These are phyloP conservation scores for Moesziomyces parantarcticus DNA, from an alignment of 1,284 basidiomycete genomes.

Conservation along the genomic window DNA sequence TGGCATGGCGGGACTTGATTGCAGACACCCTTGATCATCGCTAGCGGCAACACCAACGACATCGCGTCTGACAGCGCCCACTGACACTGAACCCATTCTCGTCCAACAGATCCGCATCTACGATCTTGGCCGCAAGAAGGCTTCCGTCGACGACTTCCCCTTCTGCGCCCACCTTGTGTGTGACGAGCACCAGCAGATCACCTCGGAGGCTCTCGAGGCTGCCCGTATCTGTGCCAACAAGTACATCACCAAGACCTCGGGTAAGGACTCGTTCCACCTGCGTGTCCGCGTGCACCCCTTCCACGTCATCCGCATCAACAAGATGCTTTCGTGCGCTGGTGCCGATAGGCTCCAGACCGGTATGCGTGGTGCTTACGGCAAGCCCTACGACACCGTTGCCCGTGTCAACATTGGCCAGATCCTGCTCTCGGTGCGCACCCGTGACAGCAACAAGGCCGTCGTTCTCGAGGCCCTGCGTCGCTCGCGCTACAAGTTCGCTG, in stretches of 20 bases:
- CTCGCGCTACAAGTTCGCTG: conserved; percentile 98
- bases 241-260: conserved; percentile 97
- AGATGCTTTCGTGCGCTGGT: conserved; percentile 99
- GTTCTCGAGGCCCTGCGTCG: conserved; percentile 88
- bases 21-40: no score
- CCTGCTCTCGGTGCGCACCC: conserved; percentile 93
- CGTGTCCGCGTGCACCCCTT: conserved; percentile 97
- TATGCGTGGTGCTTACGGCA: conserved; percentile 99
- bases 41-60: no score
- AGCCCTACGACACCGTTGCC: conserved; percentile 94
- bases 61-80: no score
- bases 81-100: conserved; percentile 7
- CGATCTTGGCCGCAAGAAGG: conserved; percentile 94
- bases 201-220: conserved; percentile 94
- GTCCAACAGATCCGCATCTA: conserved; percentile 65
- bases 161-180: conserved; percentile 86
- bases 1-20: no score
- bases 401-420: conserved; percentile 98
- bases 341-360: conserved; percentile 96
- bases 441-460: conserved; percentile 86
- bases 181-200: conserved; percentile 98
- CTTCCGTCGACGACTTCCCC: conserved; percentile 91
- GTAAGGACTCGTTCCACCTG: conserved; percentile 99
- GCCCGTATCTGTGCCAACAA: conserved; percentile 99
- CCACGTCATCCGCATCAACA: conserved; percentile 99